These are phyloP conservation scores for Chenopodium quinoa DNA, from an alignment of 148 eudicot genomes.

Conservation along the genomic window DNA sequence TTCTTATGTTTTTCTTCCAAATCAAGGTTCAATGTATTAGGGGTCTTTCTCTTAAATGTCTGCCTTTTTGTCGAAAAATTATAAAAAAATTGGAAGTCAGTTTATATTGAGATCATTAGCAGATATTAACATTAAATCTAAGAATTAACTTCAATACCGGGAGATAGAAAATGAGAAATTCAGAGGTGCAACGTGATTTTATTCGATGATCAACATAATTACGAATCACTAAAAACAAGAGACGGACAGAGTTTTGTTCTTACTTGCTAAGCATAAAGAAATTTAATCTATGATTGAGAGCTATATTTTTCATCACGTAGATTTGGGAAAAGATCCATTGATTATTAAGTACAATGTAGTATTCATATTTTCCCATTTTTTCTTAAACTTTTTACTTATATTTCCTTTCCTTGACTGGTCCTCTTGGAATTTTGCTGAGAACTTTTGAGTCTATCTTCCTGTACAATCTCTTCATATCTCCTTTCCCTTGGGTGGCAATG, in stretches of 20 bases:
- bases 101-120: not conserved
- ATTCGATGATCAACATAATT: not conserved
- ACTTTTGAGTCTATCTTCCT: conserved; percentile 47
- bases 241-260: not conserved
- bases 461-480: conserved; percentile 53
- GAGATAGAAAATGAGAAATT: not conserved
- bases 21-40: not conserved
- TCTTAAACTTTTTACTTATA: conserved; percentile 23
- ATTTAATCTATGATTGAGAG: not conserved
- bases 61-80: not conserved
- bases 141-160: not conserved
- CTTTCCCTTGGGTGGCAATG: conserved; percentile 53
- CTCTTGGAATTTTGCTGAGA: conserved; percentile 71
- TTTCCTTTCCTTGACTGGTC: conserved; percentile 57
- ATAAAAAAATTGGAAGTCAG: not conserved
- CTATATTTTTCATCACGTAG: too few species aligned
- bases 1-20: not conserved
- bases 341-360: not conserved
- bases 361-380: not conserved
- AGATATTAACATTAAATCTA: not conserved
- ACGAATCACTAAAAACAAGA: not conserved
- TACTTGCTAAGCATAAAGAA: not conserved
- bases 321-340: too few species aligned
- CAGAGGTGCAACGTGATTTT: not conserved
- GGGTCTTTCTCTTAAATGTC: not conserved